Conservation (phyloP, 176 grass and related monocot genomes). For the bread wheat (Triticum aestivum) region DNA sequence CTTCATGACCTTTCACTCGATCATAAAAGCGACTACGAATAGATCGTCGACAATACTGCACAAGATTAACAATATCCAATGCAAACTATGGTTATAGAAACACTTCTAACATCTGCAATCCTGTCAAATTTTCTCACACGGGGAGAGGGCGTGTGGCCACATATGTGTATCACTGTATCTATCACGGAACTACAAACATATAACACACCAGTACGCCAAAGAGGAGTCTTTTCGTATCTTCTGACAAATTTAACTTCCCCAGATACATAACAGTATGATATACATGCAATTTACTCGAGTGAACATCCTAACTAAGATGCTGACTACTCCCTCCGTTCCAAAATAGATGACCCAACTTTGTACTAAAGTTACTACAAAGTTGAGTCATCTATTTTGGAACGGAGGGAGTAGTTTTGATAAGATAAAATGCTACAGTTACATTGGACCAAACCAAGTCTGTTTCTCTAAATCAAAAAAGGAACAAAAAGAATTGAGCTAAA, state of each 20-base stretch:
- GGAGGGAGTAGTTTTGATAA: neutral
- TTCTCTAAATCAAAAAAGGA: constrained; percentile 13
- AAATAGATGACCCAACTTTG: too few relatives aligned
- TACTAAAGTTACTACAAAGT: too few relatives aligned
- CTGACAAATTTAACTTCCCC: neutral
- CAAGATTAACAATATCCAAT: neutral
- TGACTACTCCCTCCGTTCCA: neutral
- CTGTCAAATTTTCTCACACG: neutral
- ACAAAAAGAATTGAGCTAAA: neutral
- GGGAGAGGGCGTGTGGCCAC: neutral
- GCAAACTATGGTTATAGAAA: too few relatives aligned
- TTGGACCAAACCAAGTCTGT: neutral
- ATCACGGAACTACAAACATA: neutral
- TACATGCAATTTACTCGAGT: neutral
- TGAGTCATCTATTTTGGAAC: too few relatives aligned
- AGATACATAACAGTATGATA: neutral
- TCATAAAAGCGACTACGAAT: neutral
- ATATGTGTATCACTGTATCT: neutral
- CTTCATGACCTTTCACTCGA: neutral
- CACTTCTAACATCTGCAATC: too few relatives aligned
- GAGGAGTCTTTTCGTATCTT: neutral
- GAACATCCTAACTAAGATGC: constrained; percentile 12
- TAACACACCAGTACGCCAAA: neutral
- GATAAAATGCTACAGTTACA: constrained; percentile 24
- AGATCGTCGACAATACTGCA: neutral